Evolutionary conservation across 163 green algal species (phyloP), one percentile per base, ranked within the genome.

Genomic region (Prototheca stagnorum): DNA sequence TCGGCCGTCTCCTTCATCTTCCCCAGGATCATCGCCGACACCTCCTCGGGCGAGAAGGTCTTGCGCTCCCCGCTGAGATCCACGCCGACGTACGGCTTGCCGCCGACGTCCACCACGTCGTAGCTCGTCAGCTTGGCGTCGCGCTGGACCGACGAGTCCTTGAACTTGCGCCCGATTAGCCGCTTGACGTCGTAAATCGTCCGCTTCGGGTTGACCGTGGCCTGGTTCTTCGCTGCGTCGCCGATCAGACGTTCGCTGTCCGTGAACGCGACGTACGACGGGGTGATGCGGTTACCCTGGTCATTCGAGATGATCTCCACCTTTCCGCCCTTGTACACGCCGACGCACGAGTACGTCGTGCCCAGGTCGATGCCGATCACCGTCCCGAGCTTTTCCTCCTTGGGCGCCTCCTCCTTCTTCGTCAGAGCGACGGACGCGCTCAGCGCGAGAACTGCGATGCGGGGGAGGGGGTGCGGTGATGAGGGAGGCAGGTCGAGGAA

Each of bases 261-360:
- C 8, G 89, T 95, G 75, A 96, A 98, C 2, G 87, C 88, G 8
- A 98, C 89, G 52, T 95, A 96, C 2, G 85, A 96, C 17, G 89
- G 89, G 3, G 87, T 96, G 66, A 95, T 97, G 33, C 89, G 69
- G 75, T 97, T 97, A 47, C 89, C 87, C 63, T 69, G 82, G 56
- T 97, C 88, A 62, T 95, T 97, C 42, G 90, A 85, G 46, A 98
- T 94, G 63, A 97, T 97, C 69, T 97, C 88, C 28, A 98, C 90
- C 14, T 80, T 77, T 3, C 82, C 79, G 50, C 93, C 94, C 68
- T 96, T 94, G 73, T 94, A 97, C 1, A 98, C 90, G 25, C 88
- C 90, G 27, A 95, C 81, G 45, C 80, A 93, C 4, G 75, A 89
- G 67, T 97, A 94, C 20, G 85, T 93, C 25, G 85, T 94, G 21